Base-by-base conservation (phyloP, 2,329 filamentous ascomycete species). In the Thielaviopsis populi region DNA sequence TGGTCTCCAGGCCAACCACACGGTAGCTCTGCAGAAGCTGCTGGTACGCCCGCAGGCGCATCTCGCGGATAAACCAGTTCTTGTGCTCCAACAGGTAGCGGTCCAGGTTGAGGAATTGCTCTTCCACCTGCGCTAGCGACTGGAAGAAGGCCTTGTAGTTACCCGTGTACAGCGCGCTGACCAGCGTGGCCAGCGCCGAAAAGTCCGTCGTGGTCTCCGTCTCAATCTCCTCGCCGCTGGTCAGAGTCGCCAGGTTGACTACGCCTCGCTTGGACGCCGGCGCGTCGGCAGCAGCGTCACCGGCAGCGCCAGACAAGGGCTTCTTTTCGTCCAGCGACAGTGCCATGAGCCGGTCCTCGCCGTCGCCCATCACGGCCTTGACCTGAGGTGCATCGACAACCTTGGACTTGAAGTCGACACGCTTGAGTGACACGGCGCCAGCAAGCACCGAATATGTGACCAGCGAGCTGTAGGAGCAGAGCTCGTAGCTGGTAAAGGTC, bases 341-440 rank as follows among this genome's bases (percentile, higher is more conserved):
- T 0, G 90, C 91, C 40, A 90, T 81, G 63, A 96, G 78, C 75
- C 92, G 92, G 72, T 96, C 91, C 70, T 95, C 88, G 27, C 86
- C 86, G 69, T 92, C 86, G 65, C 92, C 94, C 27, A 99, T 83
- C 68, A 99, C 95, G 43, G 94, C 94, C 77, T 94, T 95, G 77
- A 99, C 96, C 77, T 99, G 94, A 13, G 94, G 92, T 7, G 94
- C 94, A 74, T 99, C 94, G 48, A 99, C 92, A 30, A 99, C 94
- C 79, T 97, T 97, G 68, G 89, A 89, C 80, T 99, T 99, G 83
- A 99, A 99, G 75, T 99, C 94, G 41, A 96, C 90, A 59, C 94
- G 88, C 79, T 96, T 96, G 64, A 99, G 83, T 56, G 92, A 94
- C 27, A 97, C 87, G 6, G 91, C 95, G 66, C 94, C 94, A 42